Evolutionary conservation across 768 basidiomycete species (phyloP).

Genomic region (Collybia mongolica): DNA sequence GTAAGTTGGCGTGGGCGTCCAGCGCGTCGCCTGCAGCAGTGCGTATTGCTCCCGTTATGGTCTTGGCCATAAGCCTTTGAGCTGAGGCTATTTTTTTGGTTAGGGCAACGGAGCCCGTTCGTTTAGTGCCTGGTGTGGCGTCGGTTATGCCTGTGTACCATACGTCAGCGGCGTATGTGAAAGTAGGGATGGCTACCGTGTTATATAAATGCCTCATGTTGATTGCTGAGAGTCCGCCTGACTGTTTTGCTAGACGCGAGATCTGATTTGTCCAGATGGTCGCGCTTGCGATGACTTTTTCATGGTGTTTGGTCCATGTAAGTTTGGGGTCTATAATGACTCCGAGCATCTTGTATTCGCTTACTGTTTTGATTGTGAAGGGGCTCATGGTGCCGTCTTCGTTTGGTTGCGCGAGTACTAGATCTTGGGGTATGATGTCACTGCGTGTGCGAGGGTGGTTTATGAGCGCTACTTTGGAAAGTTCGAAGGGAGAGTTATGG

Average conservation of each 20-base stretch:
- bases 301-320: slow-evolving; percentile 9
- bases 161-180: slow-evolving; percentile 5
- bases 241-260: neutral
- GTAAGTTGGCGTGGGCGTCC: slow-evolving; percentile 9
- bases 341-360: neutral
- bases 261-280: slow-evolving; percentile 5
- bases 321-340: slow-evolving; percentile 4
- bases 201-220: slow-evolving; percentile 7
- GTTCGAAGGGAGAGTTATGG: slow-evolving; percentile 29
- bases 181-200: slow-evolving; percentile 5
- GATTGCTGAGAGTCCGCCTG: neutral
- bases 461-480: slow-evolving; percentile 26
- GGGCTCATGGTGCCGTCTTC: neutral
- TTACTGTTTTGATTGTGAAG: neutral
- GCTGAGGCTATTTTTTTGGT: slow-evolving; percentile 2
- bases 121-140: slow-evolving; percentile 1
- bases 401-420: neutral
- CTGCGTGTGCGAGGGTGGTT: slow-evolving; percentile 16
- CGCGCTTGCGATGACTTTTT: slow-evolving; percentile 1
- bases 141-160: slow-evolving; percentile 5
- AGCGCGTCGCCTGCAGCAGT: slow-evolving; percentile 5
- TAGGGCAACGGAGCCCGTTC: slow-evolving; percentile 1
- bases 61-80: slow-evolving; percentile 1
- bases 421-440: slow-evolving; percentile 4
- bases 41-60: slow-evolving; percentile 4